A percentile compares a stretch with the other conserved stretches of the same genome.
Conservation (phyloP, 2,329 filamentous ascomycete genomes). For the Fusarium proliferatum region DNA sequence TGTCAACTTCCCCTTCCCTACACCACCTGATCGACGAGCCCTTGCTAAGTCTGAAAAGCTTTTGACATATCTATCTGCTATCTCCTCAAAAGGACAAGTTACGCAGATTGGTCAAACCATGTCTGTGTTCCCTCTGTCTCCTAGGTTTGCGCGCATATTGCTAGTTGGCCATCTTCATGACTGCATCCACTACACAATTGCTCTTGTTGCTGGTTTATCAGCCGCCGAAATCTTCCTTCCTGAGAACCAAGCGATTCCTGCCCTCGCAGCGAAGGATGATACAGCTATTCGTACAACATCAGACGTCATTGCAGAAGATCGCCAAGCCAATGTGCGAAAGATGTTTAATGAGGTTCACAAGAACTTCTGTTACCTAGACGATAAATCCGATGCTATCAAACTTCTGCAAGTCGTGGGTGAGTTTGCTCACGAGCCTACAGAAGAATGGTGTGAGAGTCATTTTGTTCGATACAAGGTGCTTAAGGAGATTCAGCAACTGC, state of each 20-base stretch:
- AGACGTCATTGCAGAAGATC: slow-evolving; percentile 78
- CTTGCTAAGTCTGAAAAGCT: slow-evolving; percentile 87
- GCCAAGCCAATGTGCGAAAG: slow-evolving; percentile 70
- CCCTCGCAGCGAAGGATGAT: slow-evolving; percentile 59
- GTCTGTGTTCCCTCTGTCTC: slow-evolving; percentile 89
- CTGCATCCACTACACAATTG: slow-evolving; percentile 86
- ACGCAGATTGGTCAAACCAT: slow-evolving; percentile 84
- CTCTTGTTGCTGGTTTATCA: slow-evolving; percentile 87
- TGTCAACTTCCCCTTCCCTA: slow-evolving; percentile 95
- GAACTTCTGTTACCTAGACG: slow-evolving; percentile 83
- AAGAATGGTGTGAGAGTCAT: slow-evolving; percentile 81
- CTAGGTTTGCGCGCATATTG: slow-evolving; percentile 92
- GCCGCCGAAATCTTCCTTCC: slow-evolving; percentile 89
- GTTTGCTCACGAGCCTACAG: slow-evolving; percentile 79
- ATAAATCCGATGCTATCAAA: slow-evolving; percentile 88
- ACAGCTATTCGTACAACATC: slow-evolving; percentile 68
- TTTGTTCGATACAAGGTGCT: slow-evolving; percentile 91
- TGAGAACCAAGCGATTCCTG: slow-evolving; percentile 79
- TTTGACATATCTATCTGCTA: slow-evolving; percentile 84
- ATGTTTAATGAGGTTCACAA: slow-evolving; percentile 77
- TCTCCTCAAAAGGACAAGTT: slow-evolving; percentile 77
- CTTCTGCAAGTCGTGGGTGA: slow-evolving; percentile 88
- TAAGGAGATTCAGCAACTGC: slow-evolving; percentile 85
- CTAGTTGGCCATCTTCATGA: slow-evolving; percentile 85
- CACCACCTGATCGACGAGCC: slow-evolving; percentile 80